These are phyloP conservation scores for Chlamydomonas applanata DNA, from an alignment of 139 green algal genomes.

Conservation along the genomic window DNA sequence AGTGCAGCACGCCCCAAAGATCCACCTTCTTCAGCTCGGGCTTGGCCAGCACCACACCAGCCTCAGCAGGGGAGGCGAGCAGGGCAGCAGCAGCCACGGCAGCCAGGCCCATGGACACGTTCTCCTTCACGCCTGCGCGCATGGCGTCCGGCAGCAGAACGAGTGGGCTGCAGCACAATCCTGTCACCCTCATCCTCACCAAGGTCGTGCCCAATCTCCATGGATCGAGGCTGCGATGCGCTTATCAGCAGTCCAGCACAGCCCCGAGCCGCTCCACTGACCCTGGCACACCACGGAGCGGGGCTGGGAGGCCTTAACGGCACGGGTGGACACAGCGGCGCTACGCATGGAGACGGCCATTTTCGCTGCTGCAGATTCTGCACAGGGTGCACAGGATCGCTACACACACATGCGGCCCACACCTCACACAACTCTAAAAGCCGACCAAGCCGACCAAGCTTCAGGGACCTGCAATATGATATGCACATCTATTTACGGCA, in stretches of 20 bases:
- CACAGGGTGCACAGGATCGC: too few species aligned
- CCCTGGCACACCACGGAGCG: neutral
- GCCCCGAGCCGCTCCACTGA: neutral
- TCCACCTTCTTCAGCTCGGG: constrained; percentile 22
- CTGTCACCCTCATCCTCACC: too few species aligned
- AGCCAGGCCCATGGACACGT: neutral
- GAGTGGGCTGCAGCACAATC: neutral
- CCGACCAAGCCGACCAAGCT: too few species aligned
- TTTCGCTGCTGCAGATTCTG: neutral
- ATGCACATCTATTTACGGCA: too few species aligned
- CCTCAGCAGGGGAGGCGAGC: neutral
- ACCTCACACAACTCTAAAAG: too few species aligned
- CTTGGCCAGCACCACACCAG: constrained; percentile 21
- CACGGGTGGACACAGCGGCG: too few species aligned
- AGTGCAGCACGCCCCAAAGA: neutral
- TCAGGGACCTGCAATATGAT: too few species aligned
- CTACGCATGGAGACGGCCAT: constrained; percentile 16
- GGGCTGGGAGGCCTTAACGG: too few species aligned
- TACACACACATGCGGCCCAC: too few species aligned
- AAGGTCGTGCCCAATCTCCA: neutral
- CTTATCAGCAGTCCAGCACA: neutral
- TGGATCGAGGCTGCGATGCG: neutral
- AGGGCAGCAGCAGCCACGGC: constrained; percentile 15
- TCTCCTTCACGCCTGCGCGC: neutral
- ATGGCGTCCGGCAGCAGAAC: neutral